These are phyloP conservation scores for Rhodomyrtus tomentosa DNA, from an alignment of 345 rosid species.

Conservation along the genomic window DNA sequence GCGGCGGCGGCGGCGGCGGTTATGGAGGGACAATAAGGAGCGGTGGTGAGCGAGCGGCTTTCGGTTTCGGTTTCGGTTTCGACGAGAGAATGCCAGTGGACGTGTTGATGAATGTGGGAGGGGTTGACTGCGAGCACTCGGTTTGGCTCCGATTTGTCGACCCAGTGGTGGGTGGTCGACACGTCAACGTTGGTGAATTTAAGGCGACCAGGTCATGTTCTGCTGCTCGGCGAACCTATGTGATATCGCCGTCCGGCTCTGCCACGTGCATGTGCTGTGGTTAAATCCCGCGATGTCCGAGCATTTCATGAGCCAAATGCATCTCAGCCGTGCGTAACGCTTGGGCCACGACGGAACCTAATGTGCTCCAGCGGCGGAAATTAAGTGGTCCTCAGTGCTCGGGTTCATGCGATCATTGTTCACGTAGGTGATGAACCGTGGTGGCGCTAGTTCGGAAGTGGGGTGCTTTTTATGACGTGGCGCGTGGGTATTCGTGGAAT, in stretches of 20 bases:
- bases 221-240: not conserved
- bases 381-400: not conserved
- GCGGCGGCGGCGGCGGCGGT: not conserved
- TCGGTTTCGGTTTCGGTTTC: not conserved
- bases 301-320: not conserved
- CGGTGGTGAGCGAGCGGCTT: not conserved
- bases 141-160: constrained; percentile 4
- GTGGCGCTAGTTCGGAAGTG: not conserved
- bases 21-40: constrained; percentile 4
- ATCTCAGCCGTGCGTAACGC: not conserved
- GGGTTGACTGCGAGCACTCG: not conserved
- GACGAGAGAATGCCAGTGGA: not conserved
- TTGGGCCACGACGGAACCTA: not conserved
- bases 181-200: constrained; percentile 35
- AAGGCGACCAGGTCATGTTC: constrained; percentile 15
- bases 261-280: not conserved
- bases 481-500: not conserved
- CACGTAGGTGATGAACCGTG: not conserved
- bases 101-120: not conserved
- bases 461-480: not conserved
- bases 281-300: too few relatives aligned
- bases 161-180: constrained; percentile 14
- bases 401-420: not conserved
- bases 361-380: not conserved
- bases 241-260: not conserved